phyloP scores from a whole-genome alignment of 139 green algal genomes.

The Auxenochlorella pyrenoidosa region DNA sequence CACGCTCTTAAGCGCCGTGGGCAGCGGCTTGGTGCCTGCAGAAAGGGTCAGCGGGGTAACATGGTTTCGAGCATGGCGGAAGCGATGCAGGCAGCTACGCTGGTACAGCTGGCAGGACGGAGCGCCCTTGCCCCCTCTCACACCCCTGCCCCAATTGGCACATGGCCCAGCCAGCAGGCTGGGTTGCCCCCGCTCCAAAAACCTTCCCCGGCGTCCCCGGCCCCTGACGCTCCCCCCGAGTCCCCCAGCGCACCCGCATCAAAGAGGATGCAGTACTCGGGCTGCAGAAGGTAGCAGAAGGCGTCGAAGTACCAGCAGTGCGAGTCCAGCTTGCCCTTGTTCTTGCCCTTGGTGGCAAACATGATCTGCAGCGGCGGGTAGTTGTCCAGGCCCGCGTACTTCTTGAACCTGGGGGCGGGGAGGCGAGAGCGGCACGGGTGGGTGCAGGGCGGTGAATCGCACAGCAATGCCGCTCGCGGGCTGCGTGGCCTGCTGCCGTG shows the following conservation, averaged over 20 bases:
- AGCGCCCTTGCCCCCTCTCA: too few species aligned
- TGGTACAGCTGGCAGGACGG: too few species aligned
- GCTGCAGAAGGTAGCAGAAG: slow-evolving; percentile 55
- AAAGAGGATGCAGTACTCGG: slow-evolving; percentile 57
- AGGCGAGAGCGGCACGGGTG: too few species aligned
- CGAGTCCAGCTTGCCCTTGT: slow-evolving; percentile 58
- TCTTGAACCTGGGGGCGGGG: slow-evolving; percentile 42
- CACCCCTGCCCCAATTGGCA: too few species aligned
- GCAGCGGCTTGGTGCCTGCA: slow-evolving; percentile 47
- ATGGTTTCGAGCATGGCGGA: background rate
- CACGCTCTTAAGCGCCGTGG: slow-evolving; percentile 33
- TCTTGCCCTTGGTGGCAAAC: slow-evolving; percentile 53
- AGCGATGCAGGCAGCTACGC: background rate
- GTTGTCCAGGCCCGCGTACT: slow-evolving; percentile 55
- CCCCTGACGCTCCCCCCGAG: background rate
- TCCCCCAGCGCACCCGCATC: slow-evolving; percentile 35
- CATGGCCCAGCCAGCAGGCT: too few species aligned
- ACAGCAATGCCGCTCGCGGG: too few species aligned
- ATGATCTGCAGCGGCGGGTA: slow-evolving; percentile 57
- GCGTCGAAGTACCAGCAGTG: slow-evolving; percentile 61
- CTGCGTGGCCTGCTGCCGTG: too few species aligned
- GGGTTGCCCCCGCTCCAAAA: too few species aligned
- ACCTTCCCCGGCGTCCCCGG: too few species aligned
- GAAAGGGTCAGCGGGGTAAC: background rate
- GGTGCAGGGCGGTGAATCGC: background rate